These are phyloP conservation scores for Kockiozyma suomiensis DNA, from an alignment of 805 yeast genomes.

Conservation along the genomic window DNA sequence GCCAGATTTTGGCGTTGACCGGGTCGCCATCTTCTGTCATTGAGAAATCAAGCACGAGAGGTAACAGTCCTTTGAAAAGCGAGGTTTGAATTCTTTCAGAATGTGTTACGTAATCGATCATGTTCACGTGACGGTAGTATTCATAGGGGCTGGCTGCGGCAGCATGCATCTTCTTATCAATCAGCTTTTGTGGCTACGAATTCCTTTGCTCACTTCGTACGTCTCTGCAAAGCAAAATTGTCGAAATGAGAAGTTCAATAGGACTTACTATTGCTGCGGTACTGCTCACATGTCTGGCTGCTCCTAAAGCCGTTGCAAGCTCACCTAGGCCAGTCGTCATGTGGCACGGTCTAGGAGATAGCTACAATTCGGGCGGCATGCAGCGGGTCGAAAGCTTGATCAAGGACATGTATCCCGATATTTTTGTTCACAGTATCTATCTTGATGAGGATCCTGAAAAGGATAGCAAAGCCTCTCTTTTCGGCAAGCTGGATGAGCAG, in stretches of 20 bases:
- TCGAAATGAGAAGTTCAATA: not conserved
- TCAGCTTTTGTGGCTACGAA: not conserved
- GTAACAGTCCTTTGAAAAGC: too few relatives aligned
- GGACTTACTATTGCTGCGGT: not conserved
- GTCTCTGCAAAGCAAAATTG: too few relatives aligned
- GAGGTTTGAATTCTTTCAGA: too few relatives aligned
- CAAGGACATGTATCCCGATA: slow-evolving; percentile 51
- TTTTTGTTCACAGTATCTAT: slow-evolving; percentile 56
- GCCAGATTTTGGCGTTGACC: slow-evolving; percentile 20
- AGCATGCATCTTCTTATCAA: not conserved
- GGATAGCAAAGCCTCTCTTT: slow-evolving; percentile 59
- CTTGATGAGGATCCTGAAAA: slow-evolving; percentile 52
- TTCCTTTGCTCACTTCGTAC: not conserved
- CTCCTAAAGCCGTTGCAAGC: slow-evolving; percentile 5
- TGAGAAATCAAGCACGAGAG: not conserved
- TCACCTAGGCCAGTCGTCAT: slow-evolving; percentile 58
- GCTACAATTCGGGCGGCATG: slow-evolving; percentile 64
- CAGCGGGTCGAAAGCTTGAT: slow-evolving; percentile 50
- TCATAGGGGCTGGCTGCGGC: not conserved
- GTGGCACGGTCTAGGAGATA: slow-evolving; percentile 88
- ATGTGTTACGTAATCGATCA: not conserved
- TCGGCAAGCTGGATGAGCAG: slow-evolving; percentile 63
- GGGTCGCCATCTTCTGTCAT: not conserved
- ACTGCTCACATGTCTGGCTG: not conserved
- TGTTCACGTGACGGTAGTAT: not conserved